phyloP scores from a whole-genome alignment of 2,329 filamentous ascomycete species.

The Fonsecaea monophora region DNA sequence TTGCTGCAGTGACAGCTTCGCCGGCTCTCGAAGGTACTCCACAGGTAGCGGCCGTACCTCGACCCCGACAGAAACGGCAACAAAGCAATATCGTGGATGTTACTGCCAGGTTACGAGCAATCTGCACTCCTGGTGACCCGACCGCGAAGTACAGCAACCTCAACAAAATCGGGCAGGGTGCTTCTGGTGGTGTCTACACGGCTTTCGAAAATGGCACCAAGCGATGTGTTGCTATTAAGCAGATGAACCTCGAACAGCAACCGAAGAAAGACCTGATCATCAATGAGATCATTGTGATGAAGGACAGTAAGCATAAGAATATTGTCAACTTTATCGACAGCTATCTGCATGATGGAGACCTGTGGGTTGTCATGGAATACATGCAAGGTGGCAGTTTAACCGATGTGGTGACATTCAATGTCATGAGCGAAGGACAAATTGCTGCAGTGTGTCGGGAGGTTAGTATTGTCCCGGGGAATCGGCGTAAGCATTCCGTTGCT shows the following conservation, averaged over 20 bases:
- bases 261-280: conserved; percentile 99
- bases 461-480: conserved; percentile 40
- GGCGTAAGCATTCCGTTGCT: conserved; percentile 10
- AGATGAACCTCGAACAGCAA: conserved; percentile 98
- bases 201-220: conserved; percentile 85
- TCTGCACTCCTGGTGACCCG: conserved; percentile 89
- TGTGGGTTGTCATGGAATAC: conserved; percentile 99
- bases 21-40: conserved; percentile 46
- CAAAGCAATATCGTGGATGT: conserved; percentile 84
- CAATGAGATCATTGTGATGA: conserved; percentile 99
- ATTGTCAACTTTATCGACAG: conserved; percentile 99
- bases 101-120: conserved; percentile 79
- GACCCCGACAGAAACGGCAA: conserved; percentile 72
- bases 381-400: conserved; percentile 99
- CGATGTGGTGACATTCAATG: conserved; percentile 98
- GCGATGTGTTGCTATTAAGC: conserved; percentile 94
- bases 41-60: conserved; percentile 47
- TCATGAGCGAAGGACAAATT: conserved; percentile 98
- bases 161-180: conserved; percentile 96
- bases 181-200: conserved; percentile 92
- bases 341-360: conserved; percentile 83
- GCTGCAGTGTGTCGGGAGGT: conserved; percentile 90
- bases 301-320: conserved; percentile 96
- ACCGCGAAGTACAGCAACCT: conserved; percentile 84
- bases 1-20: conserved; percentile 47